phyloP scores from a whole-genome alignment of 306 rosid genomes.

The Psophocarpus tetragonolobus region DNA sequence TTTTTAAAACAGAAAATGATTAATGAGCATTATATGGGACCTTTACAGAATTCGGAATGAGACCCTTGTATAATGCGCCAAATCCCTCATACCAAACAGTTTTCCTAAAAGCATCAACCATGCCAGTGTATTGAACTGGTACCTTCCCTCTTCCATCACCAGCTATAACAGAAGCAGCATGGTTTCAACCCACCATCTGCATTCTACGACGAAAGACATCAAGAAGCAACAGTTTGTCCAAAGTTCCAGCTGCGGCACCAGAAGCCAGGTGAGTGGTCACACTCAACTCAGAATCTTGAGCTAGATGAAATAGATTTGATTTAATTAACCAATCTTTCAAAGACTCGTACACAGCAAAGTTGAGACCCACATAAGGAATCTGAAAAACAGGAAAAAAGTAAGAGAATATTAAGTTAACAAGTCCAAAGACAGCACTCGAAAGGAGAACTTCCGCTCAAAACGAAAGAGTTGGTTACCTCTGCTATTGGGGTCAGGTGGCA shows the following conservation, averaged over 20 bases:
- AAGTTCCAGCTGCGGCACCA: slow-evolving; percentile 95
- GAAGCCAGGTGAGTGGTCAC: slow-evolving; percentile 83
- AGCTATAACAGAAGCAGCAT: slow-evolving; percentile 74
- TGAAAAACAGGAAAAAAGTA: slow-evolving; percentile 37
- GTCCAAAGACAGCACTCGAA: not conserved
- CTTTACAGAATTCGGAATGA: slow-evolving; percentile 95
- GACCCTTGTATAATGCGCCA: slow-evolving; percentile 92
- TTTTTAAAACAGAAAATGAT: not conserved
- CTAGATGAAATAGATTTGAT: slow-evolving; percentile 66
- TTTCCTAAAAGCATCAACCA: slow-evolving; percentile 90
- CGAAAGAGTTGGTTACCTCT: not conserved
- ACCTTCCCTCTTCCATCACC: slow-evolving; percentile 78
- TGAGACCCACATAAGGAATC: slow-evolving; percentile 93
- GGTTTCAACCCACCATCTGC: slow-evolving; percentile 99
- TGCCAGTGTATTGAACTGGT: slow-evolving; percentile 78
- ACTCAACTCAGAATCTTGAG: slow-evolving; percentile 69
- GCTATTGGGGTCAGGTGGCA: no score
- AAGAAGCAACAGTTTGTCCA: slow-evolving; percentile 92
- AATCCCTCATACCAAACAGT: slow-evolving; percentile 88
- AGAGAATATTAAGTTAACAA: slow-evolving; percentile 15
- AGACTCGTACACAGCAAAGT: slow-evolving; percentile 91
- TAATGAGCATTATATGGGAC: slow-evolving; percentile 38
- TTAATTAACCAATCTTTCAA: slow-evolving; percentile 79
- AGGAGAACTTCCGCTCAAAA: not conserved
- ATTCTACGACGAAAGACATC: slow-evolving; percentile 95